Percentiles rank a stretch among this genome's conserved stretches.
phyloP scores from a whole-genome alignment of 192 early-diverging fungal genomes.

The Backusella tuberculispora region DNA sequence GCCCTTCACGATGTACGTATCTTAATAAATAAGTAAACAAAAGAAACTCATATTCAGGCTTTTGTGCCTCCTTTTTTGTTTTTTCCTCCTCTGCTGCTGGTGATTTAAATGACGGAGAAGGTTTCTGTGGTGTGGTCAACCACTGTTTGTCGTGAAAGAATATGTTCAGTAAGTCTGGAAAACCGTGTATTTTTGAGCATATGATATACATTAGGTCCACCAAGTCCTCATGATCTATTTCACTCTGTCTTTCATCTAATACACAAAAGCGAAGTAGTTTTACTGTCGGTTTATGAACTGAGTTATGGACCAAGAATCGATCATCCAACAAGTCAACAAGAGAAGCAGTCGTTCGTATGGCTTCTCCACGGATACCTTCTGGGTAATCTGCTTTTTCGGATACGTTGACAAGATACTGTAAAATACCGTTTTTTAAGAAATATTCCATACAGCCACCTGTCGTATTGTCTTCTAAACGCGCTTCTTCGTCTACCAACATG shows the following conservation, averaged over 20 bases:
- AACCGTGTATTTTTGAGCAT: conserved; percentile 81
- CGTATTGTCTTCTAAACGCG: conserved; percentile 67
- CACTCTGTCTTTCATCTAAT: conserved; percentile 52
- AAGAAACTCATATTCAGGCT: conserved; percentile 75
- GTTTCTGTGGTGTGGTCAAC: conserved; percentile 60
- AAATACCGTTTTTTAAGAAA: conserved; percentile 81
- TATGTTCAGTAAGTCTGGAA: conserved; percentile 71
- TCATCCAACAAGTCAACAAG: conserved; percentile 88
- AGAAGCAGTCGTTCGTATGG: conserved; percentile 74
- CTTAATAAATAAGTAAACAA: conserved; percentile 88
- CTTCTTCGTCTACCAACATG: conserved; percentile 88
- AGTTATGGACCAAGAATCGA: conserved; percentile 87
- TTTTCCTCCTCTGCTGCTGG: not conserved
- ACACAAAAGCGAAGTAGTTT: conserved; percentile 74
- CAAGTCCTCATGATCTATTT: conserved; percentile 62
- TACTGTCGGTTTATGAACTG: conserved; percentile 87
- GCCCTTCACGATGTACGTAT: conserved; percentile 88
- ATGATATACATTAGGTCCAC: conserved; percentile 79
- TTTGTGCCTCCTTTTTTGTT: not conserved
- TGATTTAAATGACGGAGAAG: not conserved
- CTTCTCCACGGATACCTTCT: conserved; percentile 76
- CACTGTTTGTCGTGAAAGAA: conserved; percentile 76
- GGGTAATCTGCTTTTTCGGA: conserved; percentile 78
- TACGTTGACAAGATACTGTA: conserved; percentile 79
- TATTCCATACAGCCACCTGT: conserved; percentile 91